Evolutionary conservation across 1,139 yeast species (phyloP), one percentile per base, ranked within the genome.

Genomic region (Zygoascus hellenicus): DNA sequence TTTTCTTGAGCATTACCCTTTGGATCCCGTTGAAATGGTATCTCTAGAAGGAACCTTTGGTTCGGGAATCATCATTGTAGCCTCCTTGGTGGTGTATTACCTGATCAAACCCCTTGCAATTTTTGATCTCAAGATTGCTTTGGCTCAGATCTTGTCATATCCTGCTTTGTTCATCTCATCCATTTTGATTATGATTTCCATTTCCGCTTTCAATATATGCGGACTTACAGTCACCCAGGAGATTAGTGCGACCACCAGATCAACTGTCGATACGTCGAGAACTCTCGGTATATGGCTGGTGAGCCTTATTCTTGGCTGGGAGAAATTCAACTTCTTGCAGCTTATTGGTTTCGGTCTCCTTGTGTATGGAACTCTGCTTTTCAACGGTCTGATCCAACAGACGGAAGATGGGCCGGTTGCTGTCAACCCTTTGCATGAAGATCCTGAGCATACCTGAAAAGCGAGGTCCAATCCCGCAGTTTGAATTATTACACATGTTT

Each of bases 251-350:
- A 85, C 95, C 0, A 75, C 92, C 2, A 72, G 95, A 59, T 80
- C 89, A 15, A 86, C 95, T 1, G 77, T 86, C 41, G 95, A 86
- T 59, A 81, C 90, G 0, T 81, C 86, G 53, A 74, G 95, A 57
- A 85, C 95, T 0, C 67, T 84, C 38, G 67, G 83, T 36, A 90
- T 86, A 16, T 86, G 95, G 95, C 45, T 80, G 1, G 74, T 83
- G n/a, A 87, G 94, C 0, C 67, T 85, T 48, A 47, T 66, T n/a
- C 62, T 85, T 57, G 94, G 94, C 2, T 86, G 95, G 95, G 95
- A 86, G 64, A 58, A 71, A 0, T 85, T 84, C 67, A 72, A 74
- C 32, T 61, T 69, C 34, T 64, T 82, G 51, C 95, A 86, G 62
- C 67, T 81, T 30, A 42, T 75, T 13, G 95, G 95, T 0, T 86